Conservation (phyloP, 306 rosid genomes). For the Inga laurina region DNA sequence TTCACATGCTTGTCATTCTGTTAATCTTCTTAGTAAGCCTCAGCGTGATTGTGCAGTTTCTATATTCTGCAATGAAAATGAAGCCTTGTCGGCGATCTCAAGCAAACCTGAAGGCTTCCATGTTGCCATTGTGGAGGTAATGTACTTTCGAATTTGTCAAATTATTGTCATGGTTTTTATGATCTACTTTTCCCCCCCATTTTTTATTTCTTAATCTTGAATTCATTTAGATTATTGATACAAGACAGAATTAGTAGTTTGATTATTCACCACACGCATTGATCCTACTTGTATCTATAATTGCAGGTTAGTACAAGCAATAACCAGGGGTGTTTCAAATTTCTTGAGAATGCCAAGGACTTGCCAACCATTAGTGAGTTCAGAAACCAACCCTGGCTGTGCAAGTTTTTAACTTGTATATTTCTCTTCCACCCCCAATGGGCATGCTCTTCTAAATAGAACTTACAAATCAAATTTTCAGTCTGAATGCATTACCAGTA, state of each 20-base stretch:
- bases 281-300: neutral
- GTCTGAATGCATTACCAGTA: constrained; percentile 6
- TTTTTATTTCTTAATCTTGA: constrained; percentile 10
- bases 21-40: constrained; percentile 32
- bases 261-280: constrained; percentile 5
- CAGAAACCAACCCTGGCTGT: neutral
- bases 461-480: constrained; percentile 1
- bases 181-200: neutral
- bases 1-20: constrained; percentile 8
- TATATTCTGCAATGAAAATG: constrained; percentile 59
- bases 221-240: constrained; percentile 16
- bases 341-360: constrained; percentile 86
- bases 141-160: constrained; percentile 20
- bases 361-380: constrained; percentile 93
- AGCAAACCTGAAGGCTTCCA: constrained; percentile 70
- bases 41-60: constrained; percentile 50
- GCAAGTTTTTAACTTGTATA: constrained; percentile 1
- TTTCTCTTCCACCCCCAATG: neutral
- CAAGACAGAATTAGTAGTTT: constrained; percentile 9
- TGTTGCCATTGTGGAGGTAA: constrained; percentile 82
- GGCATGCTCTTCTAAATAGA: constrained; percentile 5
- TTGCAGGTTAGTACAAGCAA: constrained; percentile 66
- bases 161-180: neutral
- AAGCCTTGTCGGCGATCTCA: constrained; percentile 69
- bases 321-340: constrained; percentile 59